Base-by-base conservation (phyloP, 1,139 yeast species). In the Hansenula lynferdii region DNA sequence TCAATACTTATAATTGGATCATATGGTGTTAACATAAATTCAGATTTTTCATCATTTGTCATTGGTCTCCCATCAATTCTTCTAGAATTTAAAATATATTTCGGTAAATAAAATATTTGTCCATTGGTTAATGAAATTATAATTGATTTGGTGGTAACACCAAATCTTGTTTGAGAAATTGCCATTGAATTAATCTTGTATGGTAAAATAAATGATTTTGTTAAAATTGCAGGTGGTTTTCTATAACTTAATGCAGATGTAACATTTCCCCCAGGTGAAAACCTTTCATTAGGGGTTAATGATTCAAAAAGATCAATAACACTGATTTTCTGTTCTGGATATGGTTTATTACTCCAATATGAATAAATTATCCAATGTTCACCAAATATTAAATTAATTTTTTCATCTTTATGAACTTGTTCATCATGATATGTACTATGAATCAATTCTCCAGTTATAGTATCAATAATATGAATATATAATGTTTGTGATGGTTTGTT, bases 281-380 rank as follows among this genome's bases (percentile, higher is more conserved):
- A 48, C 44, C 75, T 67, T 34, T 54, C 57, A 49, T 80, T 73
- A 12, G 83, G 75, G 3, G 50, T 59, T 8, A 65, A 53, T 1
- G 85, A 75, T 55, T 85, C 95, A 60, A 79, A 92, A 35, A 92
- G 61, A 57, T 92, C 97, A 55, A 87, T 66, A 1, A 85, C 89
- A 16, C 72, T 77, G 14, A 92, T 57, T 49, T 82, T 73, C 58
- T 48, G 74, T 54, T 64, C 70, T 9, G 69, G 64, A 24, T 60
- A 47, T 12, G 84, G 84, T 4, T 59, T 59, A 3, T 59, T 57
- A 37, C 78, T 67, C 56, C 71, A 75, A 56, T 75, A 85, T 0
- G 92, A 67, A 57, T 85, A 84, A 5, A 85, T 71, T 12, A 87
- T 65, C 87, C 95, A 90, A 59, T 89, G 80, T 55, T 92, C 97